Percentiles rank a stretch among this genome's conserved stretches.
Conservation (phyloP, 2,329 filamentous ascomycete species). For the Pyricularia grisea region DNA sequence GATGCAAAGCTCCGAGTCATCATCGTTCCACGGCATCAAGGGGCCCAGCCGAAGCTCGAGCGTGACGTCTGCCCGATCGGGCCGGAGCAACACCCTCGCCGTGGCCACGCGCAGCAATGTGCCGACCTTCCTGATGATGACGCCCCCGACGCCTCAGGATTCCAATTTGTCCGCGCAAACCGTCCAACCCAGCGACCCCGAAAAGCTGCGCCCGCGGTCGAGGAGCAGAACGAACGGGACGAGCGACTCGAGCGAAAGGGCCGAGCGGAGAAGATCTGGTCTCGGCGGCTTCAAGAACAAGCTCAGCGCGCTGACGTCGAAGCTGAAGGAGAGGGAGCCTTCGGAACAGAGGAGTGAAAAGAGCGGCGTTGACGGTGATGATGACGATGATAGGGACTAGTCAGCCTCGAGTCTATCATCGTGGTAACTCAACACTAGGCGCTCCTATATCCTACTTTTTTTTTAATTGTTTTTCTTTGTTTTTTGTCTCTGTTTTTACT, state of each 20-base stretch:
- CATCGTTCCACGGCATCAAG: conserved; percentile 33
- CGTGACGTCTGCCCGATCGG: conserved; percentile 36
- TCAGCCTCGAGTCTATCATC: neutral
- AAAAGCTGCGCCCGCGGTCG: conserved; percentile 14
- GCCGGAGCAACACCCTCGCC: conserved; percentile 16
- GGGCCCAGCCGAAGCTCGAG: conserved; percentile 44
- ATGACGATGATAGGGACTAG: conserved; percentile 1
- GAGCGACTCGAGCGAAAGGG: neutral
- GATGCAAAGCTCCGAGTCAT: conserved; percentile 37
- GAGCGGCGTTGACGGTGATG: neutral
- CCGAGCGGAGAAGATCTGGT: conserved; percentile 9
- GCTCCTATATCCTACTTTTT: neutral
- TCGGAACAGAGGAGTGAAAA: neutral
- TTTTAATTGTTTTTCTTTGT: neutral
- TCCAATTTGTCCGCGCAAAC: neutral
- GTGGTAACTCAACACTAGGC: neutral
- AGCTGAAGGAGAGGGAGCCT: conserved; percentile 14
- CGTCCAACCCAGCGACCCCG: conserved; percentile 4
- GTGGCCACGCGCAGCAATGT: conserved; percentile 10
- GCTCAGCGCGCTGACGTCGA: conserved; percentile 15
- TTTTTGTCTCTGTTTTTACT: neutral
- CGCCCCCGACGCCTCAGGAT: conserved; percentile 31
- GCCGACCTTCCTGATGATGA: conserved; percentile 36
- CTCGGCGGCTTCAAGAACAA: conserved; percentile 13
- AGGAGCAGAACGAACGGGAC: conserved; percentile 6